A percentile compares a stretch with the other conserved stretches of the same genome.
These are phyloP conservation scores for Fusarium sp. DNA, from an alignment of 2,329 filamentous ascomycete genomes.

Conservation along the genomic window DNA sequence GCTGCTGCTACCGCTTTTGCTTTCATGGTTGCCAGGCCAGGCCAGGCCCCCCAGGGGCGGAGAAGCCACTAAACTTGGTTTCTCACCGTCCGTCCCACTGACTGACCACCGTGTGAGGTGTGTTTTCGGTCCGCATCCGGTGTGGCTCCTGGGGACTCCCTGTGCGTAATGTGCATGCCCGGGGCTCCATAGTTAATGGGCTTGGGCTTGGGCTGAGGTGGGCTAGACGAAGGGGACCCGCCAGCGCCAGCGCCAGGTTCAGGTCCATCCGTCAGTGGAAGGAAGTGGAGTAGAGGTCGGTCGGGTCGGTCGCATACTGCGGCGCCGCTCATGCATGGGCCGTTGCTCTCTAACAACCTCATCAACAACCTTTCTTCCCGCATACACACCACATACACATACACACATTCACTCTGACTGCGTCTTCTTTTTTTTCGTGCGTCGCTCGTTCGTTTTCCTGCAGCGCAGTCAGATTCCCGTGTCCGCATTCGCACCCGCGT, in stretches of 20 bases:
- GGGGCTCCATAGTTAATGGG: no score
- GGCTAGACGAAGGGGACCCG: conserved; percentile 7
- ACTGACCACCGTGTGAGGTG: not conserved
- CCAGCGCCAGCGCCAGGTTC: conserved; percentile 35
- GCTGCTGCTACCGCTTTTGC: no score
- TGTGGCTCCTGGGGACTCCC: conserved; percentile 19
- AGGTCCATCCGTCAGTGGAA: not conserved
- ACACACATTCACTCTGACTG: not conserved
- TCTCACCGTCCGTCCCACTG: conserved; percentile 2
- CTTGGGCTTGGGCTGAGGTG: not conserved
- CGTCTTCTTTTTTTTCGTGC: conserved; percentile 18
- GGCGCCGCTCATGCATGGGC: conserved; percentile 6
- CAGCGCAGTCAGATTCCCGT: not conserved
- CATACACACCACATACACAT: not conserved
- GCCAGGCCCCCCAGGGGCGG: conserved; percentile 24
- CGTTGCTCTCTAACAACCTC: conserved; percentile 38
- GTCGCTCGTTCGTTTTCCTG: conserved; percentile 34
- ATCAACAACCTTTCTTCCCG: conserved; percentile 32
- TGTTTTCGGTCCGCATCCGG: conserved; percentile 40
- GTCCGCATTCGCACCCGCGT: conserved; percentile 7
- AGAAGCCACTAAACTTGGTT: conserved; percentile 36
- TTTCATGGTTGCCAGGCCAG: not conserved
- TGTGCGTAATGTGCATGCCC: conserved; percentile 11
- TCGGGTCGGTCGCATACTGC: conserved; percentile 15
- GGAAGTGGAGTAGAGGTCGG: not conserved